Percentiles rank a stretch among this genome's conserved stretches.
Conservation (phyloP, 768 basidiomycete genomes). For the Tylopilus plumbeoviolaceoides region DNA sequence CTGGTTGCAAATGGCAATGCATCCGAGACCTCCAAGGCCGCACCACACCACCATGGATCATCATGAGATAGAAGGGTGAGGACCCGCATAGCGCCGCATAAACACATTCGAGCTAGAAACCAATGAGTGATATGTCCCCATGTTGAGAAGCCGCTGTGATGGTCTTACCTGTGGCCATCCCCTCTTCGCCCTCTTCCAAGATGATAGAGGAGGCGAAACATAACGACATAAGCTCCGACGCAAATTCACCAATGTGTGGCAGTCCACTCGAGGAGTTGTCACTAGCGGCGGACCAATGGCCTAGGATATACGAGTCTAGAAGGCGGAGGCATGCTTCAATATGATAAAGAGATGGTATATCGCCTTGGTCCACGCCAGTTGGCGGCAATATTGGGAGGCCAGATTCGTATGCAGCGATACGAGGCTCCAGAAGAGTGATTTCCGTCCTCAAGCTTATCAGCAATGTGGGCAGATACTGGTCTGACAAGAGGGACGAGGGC, state of each 20-base stretch:
- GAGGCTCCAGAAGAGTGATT: constrained; percentile 36
- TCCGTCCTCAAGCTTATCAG: constrained; percentile 34
- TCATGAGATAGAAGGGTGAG: constrained; percentile 70
- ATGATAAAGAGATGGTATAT: constrained; percentile 39
- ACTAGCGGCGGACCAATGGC: constrained; percentile 42
- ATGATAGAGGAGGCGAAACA: constrained; percentile 47
- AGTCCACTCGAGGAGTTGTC: constrained; percentile 10
- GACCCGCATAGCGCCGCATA: constrained; percentile 58
- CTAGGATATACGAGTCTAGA: constrained; percentile 60
- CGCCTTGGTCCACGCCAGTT: constrained; percentile 8
- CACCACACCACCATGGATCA: constrained; percentile 51
- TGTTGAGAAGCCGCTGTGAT: background rate
- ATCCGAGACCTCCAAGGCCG: constrained; percentile 43
- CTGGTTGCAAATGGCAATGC: constrained; percentile 47
- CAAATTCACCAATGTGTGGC: constrained; percentile 28
- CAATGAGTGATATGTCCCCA: background rate
- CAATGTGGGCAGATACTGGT: constrained; percentile 27
- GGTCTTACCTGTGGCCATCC: constrained; percentile 15
- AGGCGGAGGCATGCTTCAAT: constrained; percentile 55
- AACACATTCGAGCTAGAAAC: constrained; percentile 40
- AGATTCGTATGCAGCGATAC: constrained; percentile 37
- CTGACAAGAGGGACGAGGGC: constrained; percentile 40
- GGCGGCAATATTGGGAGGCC: constrained; percentile 39
- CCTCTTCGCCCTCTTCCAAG: constrained; percentile 20
- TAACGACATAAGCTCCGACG: constrained; percentile 46